Conservation (phyloP, 1,139 yeast species). For the Geotrichum bryndzae region DNA sequence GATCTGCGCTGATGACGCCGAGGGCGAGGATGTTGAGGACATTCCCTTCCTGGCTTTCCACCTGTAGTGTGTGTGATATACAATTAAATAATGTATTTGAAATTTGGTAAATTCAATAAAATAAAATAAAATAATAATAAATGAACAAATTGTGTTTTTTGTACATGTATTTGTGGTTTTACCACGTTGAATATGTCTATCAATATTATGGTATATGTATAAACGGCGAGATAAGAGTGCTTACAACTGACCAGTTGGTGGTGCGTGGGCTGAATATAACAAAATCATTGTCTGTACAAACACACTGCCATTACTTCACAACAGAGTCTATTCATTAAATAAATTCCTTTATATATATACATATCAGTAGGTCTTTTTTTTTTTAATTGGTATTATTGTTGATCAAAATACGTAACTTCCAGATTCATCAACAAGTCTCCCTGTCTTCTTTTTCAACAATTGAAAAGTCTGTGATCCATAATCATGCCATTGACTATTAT, state of each 20-base stretch:
- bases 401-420: too few species aligned
- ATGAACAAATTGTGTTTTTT: too few species aligned
- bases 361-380: too few species aligned
- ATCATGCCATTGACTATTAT: background rate
- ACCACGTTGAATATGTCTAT: too few species aligned
- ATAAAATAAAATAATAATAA: background rate
- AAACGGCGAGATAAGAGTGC: too few species aligned
- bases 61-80: constrained; percentile 1
- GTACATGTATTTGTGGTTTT: background rate
- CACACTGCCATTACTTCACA: background rate
- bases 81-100: background rate
- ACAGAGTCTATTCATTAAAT: background rate
- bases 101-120: background rate
- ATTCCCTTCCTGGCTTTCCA: constrained; percentile 65
- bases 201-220: too few species aligned
- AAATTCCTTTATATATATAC: background rate
- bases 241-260: too few species aligned
- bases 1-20: constrained; percentile 83
- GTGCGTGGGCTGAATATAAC: background rate
- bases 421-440: too few species aligned
- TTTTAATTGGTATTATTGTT: too few species aligned
- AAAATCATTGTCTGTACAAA: background rate
- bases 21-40: constrained; percentile 90
- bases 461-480: too few species aligned
- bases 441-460: too few species aligned